Percentiles rank a stretch among this genome's conserved stretches.
These are phyloP conservation scores for Takashimella tepidaria DNA, from an alignment of 1,284 basidiomycete species.

Conservation along the genomic window DNA sequence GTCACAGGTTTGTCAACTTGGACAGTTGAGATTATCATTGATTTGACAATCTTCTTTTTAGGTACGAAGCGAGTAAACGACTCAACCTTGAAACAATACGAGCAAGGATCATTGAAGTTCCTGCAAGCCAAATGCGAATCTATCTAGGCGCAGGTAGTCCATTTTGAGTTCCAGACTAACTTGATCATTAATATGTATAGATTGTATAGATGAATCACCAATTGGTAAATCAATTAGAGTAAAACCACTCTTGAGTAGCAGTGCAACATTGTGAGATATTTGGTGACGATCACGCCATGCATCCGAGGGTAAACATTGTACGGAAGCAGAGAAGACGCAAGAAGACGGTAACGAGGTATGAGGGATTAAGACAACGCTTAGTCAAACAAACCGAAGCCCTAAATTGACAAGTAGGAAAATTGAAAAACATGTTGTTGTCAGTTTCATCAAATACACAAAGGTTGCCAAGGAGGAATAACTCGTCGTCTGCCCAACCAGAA, in stretches of 20 bases:
- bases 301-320: background rate
- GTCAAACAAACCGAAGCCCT: conserved; percentile 81
- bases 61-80: conserved; percentile 48
- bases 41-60: too few relatives aligned
- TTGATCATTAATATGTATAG: background rate
- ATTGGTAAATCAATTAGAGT: too few relatives aligned
- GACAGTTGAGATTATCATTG: background rate
- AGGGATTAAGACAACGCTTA: conserved; percentile 48
- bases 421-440: too few relatives aligned
- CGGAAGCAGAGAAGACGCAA: background rate
- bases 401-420: too few relatives aligned
- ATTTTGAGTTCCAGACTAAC: too few relatives aligned
- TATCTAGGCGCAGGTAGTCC: conserved; percentile 46
- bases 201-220: too few relatives aligned
- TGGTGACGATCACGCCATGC: background rate
- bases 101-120: conserved; percentile 47
- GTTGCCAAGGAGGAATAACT: too few relatives aligned
- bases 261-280: too few relatives aligned
- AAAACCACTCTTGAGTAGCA: too few relatives aligned
- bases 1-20: conserved; percentile 32
- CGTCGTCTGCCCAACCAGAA: too few relatives aligned
- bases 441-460: too few relatives aligned
- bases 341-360: background rate
- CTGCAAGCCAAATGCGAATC: conserved; percentile 41
- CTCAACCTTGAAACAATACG: conserved; percentile 41